These are phyloP conservation scores for Hygrocybe coccinea DNA, from an alignment of 768 basidiomycete species.

Conservation along the genomic window DNA sequence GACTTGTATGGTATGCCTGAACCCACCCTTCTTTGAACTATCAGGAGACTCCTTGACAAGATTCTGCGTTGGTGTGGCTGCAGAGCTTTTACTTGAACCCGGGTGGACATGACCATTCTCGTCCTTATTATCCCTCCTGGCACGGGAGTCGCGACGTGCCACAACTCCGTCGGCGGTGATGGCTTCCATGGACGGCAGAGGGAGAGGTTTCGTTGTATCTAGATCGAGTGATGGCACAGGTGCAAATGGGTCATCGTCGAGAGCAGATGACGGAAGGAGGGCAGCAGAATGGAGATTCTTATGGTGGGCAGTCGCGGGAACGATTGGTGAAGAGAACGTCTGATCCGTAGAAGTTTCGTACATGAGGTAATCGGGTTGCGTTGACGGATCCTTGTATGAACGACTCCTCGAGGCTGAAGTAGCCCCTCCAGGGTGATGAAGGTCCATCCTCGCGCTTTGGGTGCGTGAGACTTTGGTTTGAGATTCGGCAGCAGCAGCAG, in stretches of 20 bases:
- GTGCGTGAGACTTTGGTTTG: conserved; percentile 35
- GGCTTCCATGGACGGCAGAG: conserved; percentile 7
- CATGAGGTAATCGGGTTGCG: conserved; percentile 61
- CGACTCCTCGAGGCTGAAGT: conserved; percentile 23
- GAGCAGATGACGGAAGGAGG: conserved; percentile 2
- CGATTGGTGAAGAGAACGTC: conserved; percentile 25
- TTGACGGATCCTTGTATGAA: conserved; percentile 12
- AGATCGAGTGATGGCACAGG: conserved; percentile 25
- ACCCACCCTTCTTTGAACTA: conserved; percentile 22
- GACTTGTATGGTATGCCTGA: conserved; percentile 93
- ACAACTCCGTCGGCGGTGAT: conserved; percentile 9
- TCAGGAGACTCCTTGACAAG: conserved; percentile 4
- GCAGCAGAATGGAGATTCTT: conserved; percentile 23
- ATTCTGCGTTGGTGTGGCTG: background rate
- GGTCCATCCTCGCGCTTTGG: conserved; percentile 55
- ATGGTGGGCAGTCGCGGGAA: conserved; percentile 26
- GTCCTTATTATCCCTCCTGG: conserved; percentile 7
- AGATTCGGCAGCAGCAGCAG: conserved; percentile 30
- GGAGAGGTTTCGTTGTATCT: conserved; percentile 23
- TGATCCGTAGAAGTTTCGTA: conserved; percentile 70
- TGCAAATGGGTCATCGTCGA: conserved; percentile 72
- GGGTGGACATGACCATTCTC: background rate
- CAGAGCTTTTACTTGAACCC: background rate
- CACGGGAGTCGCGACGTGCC: conserved; percentile 4
- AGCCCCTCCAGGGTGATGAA: conserved; percentile 29